These are phyloP conservation scores for Talaromyces sp. DNA, from an alignment of 2,329 filamentous ascomycete species.

Conservation along the genomic window DNA sequence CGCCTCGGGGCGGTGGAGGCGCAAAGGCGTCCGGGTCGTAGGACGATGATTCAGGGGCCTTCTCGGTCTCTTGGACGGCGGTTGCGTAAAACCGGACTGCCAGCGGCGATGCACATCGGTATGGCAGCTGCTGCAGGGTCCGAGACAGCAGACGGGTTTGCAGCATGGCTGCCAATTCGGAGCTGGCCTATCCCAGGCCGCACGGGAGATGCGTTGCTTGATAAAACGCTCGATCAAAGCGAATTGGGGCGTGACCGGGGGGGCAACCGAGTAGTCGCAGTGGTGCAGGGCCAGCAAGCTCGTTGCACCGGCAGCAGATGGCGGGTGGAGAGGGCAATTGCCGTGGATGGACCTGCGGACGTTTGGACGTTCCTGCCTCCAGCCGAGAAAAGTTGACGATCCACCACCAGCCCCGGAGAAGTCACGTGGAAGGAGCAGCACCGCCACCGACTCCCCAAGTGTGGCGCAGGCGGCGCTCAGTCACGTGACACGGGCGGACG, in stretches of 20 bases:
- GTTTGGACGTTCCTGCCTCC: not conserved
- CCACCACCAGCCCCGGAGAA: not conserved
- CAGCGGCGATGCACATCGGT: constrained; percentile 42
- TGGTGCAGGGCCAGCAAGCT: not conserved
- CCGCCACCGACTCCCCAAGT: not conserved
- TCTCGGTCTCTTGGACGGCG: constrained; percentile 29
- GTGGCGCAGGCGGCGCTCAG: constrained; percentile 1
- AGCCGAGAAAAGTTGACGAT: not conserved
- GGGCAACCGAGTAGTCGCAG: not conserved
- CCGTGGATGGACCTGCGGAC: not conserved
- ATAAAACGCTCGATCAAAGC: not conserved
- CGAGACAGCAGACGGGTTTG: constrained; percentile 60
- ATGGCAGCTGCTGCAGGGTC: constrained; percentile 46
- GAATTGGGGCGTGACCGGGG: not conserved
- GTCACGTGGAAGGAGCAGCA: not conserved
- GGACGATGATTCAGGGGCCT: constrained; percentile 24
- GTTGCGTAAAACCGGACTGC: constrained; percentile 52
- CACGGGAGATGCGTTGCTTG: not conserved
- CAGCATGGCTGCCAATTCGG: constrained; percentile 49
- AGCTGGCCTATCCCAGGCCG: not conserved
- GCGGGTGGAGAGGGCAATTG: not conserved
- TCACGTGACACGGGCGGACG: constrained; percentile 11
- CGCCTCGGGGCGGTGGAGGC: constrained; percentile 41
- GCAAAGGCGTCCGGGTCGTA: constrained; percentile 38
- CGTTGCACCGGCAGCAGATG: not conserved